These are phyloP conservation scores for Volutella citrinella DNA, from an alignment of 2,329 filamentous ascomycete species.

Conservation along the genomic window DNA sequence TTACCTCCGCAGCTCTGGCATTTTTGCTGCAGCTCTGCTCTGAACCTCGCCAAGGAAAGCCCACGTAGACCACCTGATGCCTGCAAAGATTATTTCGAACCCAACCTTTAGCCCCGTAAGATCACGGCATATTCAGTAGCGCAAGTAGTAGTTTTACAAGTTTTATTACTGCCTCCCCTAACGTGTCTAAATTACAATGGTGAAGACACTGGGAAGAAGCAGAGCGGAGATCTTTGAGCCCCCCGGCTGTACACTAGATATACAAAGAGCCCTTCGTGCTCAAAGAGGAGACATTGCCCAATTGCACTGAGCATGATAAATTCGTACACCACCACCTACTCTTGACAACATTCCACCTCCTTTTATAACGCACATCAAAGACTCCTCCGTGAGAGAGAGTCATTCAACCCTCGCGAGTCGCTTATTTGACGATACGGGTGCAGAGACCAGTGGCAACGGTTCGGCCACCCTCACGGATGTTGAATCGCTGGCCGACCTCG, in stretches of 20 bases:
- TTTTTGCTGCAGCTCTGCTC: no score
- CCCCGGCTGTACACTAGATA: slow-evolving; percentile 31
- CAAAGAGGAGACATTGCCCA: slow-evolving; percentile 24
- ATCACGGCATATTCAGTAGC: no score
- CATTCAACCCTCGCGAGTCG: no score
- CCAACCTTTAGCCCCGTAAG: no score
- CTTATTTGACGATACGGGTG: slow-evolving; percentile 66
- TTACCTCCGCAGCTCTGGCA: no score
- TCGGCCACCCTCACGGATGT: slow-evolving; percentile 93
- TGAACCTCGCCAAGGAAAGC: no score
- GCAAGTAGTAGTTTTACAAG: no score
- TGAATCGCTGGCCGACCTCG: slow-evolving; percentile 93
- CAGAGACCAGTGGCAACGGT: slow-evolving; percentile 82
- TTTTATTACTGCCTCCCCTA: slow-evolving; percentile 30
- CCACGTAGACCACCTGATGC: no score
- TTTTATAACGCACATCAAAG: no score
- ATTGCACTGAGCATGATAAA: slow-evolving; percentile 25
- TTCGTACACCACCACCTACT: slow-evolving; percentile 23
- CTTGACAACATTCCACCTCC: no score
- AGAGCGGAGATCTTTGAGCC: slow-evolving; percentile 40
- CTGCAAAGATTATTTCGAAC: no score
- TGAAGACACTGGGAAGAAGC: slow-evolving; percentile 38
- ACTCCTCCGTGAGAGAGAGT: no score
- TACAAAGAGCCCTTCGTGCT: slow-evolving; percentile 35
- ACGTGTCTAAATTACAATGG: slow-evolving; percentile 32